Base-by-base conservation (phyloP, 2,329 filamentous ascomycete species). In the Fusarium sp. region DNA sequence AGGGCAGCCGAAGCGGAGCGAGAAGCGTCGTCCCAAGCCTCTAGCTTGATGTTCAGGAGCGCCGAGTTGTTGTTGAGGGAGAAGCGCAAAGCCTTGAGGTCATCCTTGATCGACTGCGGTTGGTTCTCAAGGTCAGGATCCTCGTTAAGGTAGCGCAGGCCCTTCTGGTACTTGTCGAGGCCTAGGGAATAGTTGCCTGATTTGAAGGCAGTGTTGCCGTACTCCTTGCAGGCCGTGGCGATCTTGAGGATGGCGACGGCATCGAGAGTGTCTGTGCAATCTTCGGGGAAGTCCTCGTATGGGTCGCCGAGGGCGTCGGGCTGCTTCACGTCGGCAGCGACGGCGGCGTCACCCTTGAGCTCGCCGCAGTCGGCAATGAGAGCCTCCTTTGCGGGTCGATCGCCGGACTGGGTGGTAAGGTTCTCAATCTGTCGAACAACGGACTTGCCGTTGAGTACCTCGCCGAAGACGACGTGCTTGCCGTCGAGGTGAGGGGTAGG, bases 391-490 rank as follows among this genome's bases (percentile, higher is more conserved):
- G 79, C 80, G 33, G 94, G 95, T 84, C 95, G 95, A 86, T 98
- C 96, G 77, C 88, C 89, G 33, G 87, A 84, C 74, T 91, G 87
- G 4, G 93, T 96, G 59, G 87, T 86, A 70, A 94, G 85, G 82
- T 96, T 96, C 85, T 99, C 96, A 78, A 98, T 91, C 81, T 95
- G 91, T 73, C 96, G 92, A 38, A 98, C 89, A 41, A 98, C 86
- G 70, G 93, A 95, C 87, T 98, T 98, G 79, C 96, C 96, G 69
- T 91, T 93, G 79, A 98, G 89, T 62, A 98, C 95, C 81, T 98
- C 92, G 72, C 96, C 96, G 77, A 98, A 99, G 29, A 99, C 95
- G 51, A 98, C 96, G 84, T 99, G 95, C 87, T 99, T 99, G 81
- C 90, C 90, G 82, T 99, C 95, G 42, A 98, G 89, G 82, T 98